Base-by-base conservation (phyloP, 352 stramenopile genomes). In the Phytophthora multivora region DNA sequence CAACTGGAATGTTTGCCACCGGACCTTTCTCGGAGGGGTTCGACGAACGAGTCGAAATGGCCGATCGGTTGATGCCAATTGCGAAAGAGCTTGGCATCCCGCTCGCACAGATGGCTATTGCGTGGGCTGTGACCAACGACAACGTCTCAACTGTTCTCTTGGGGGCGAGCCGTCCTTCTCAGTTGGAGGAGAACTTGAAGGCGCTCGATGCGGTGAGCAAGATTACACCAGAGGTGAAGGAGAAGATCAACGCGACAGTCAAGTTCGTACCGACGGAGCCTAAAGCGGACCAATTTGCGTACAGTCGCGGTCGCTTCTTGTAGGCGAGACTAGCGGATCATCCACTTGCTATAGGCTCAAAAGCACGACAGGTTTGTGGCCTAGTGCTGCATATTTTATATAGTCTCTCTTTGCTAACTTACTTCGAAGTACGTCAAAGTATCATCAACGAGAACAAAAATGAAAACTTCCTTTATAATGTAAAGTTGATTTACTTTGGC, bases 101-200 rank as follows among this genome's bases (percentile, higher is more conserved):
- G 5, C 38, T 43, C 16, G 38, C 12, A 21, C 70, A 83, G 39
- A 65, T 83, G 26, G 51, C 74, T 5, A 57, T 83, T 30, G 74
- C 73, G 30, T 83, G 74, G 74, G 75, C 49, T 31, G 41, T 72
- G n/a, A 59, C 69, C 13, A 78, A 83, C 48, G 15, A 49, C 9
- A 75, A 83, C 40, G 73, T 84, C 18, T 73, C 53, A 25, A 77
- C 64, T 13, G 65, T 83, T 13, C 31, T 83, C 11, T 33, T 77
- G 23, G 74, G 74, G 9, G 73, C 74, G 21, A 83, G 53, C 33
- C 78, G 66, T 25, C 49, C 69, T 9, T 28, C 63, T 3, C 74
- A 83, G 45, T 40, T 40, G 35, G 35, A 40, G 35, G 35, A 40
- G 35, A 40, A 40, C n/a, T 40, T 40, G 35, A 40, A 63, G 35